These are phyloP conservation scores for Debaryomyces prosopidis DNA, from an alignment of 805 yeast genomes.

Conservation along the genomic window DNA sequence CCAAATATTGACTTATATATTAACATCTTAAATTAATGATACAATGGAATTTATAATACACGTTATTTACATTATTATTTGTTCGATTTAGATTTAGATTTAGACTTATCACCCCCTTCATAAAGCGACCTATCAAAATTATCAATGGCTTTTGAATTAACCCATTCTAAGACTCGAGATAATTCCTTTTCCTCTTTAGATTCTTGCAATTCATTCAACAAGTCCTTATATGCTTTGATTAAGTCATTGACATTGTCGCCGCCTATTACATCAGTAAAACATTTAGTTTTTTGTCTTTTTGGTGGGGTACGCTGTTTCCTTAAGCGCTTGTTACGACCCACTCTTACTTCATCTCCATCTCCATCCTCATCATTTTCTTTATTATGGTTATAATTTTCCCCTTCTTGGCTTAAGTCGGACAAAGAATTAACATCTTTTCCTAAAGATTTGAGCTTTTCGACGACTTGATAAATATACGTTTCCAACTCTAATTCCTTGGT, in stretches of 20 bases:
- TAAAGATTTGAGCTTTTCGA: constrained; percentile 16
- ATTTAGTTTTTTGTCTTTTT: constrained; percentile 33
- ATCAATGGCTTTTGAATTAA: constrained; percentile 57
- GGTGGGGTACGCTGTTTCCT: constrained; percentile 32
- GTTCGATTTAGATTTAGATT: constrained; percentile 9
- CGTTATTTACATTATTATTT: constrained; percentile 1
- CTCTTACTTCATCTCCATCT: constrained; percentile 28
- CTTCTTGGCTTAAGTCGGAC: not conserved
- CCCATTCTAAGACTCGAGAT: constrained; percentile 58
- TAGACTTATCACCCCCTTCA: constrained; percentile 50
- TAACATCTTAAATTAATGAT: not conserved
- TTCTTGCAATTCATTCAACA: constrained; percentile 30
- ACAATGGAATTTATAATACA: constrained; percentile 6
- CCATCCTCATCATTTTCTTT: constrained; percentile 27
- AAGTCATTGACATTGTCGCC: constrained; percentile 29
- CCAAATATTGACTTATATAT: constrained; percentile 5
- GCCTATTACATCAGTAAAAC: constrained; percentile 30
- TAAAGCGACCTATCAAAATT: constrained; percentile 52
- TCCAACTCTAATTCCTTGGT: constrained; percentile 42
- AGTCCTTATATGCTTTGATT: constrained; percentile 18
- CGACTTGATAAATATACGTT: constrained; percentile 37
- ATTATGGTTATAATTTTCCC: constrained; percentile 12
- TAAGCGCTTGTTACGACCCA: constrained; percentile 26
- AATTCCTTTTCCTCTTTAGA: constrained; percentile 41
- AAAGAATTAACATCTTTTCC: constrained; percentile 1